A percentile compares a stretch with the other conserved stretches of the same genome.
Conservation (phyloP, 768 basidiomycete species). For the Tylopilus cervinicoccineus region DNA sequence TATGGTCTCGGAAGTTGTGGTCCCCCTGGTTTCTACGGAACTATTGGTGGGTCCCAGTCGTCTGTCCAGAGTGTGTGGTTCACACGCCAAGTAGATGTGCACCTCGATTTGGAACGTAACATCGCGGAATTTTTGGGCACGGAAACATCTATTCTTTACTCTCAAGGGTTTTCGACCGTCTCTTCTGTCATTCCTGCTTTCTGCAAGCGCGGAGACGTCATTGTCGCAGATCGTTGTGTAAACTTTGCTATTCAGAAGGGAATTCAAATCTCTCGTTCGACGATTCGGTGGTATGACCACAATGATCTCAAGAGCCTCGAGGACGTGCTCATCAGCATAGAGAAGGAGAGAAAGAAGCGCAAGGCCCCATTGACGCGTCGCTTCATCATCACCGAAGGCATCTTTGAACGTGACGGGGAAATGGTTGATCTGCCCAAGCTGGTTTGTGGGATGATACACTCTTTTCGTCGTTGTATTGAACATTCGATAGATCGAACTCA, state of each 20-base stretch:
- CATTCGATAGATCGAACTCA: conserved; percentile 77
- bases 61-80: not conserved
- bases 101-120: conserved; percentile 83
- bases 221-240: conserved; percentile 96
- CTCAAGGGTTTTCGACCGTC: conserved; percentile 89
- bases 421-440: conserved; percentile 92
- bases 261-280: conserved; percentile 87
- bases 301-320: conserved; percentile 91
- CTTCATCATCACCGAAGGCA: conserved; percentile 96
- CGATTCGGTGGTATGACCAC: conserved; percentile 94
- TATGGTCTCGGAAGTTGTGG: conserved; percentile 96
- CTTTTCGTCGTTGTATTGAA: not conserved
- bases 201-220: conserved; percentile 95
- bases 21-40: conserved; percentile 96
- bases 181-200: conserved; percentile 96
- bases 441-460: conserved; percentile 42
- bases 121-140: conserved; percentile 89
- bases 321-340: conserved; percentile 75
- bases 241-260: conserved; percentile 97
- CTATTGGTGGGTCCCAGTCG: conserved; percentile 60
- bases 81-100: conserved; percentile 62
- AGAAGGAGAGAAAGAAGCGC: conserved; percentile 87
- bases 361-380: conserved; percentile 77
- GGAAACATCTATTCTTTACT: conserved; percentile 87
- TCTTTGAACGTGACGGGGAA: conserved; percentile 92